Evolutionary conservation across 75 land plant species (phyloP), one percentile per base, ranked within the genome.

Genomic region (Adiantum capillusveneris): DNA sequence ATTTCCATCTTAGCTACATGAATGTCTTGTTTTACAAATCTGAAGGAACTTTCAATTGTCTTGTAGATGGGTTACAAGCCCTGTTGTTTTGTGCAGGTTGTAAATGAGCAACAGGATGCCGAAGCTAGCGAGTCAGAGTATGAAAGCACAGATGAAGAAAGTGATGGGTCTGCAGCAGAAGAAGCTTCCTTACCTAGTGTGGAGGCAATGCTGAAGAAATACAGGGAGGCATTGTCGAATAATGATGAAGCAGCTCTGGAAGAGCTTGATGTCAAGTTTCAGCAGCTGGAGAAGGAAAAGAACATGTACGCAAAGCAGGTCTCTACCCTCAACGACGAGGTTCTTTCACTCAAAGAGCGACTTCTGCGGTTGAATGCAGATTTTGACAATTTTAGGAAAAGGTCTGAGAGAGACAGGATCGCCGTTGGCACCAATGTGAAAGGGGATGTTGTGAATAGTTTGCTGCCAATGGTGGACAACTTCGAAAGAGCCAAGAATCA

Each of bases 351-450:
- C 18, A 95, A 83, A 75, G 92, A 87, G 24, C 79, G 74, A 39
- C 75, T 63, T 60, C 81, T 90, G 7, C 88, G 93, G 11, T 65
- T 95, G 26, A 85, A 87, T 64, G 99, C 97, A 42, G 97, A 95
- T 67, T 90, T 95, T 77, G 99, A 95, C 53, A 95, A 90, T 66
- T 87, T 77, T 50, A 78, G 99, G 61, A 95, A 95, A 67, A 68
- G 85, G 55, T 61, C 81, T 17, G 88, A 85, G 42, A 84, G 84
- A 59, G 99, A 95, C 46, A 72, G 74, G 31, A 60, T 70, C 2
- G 65, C 63, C 0, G 46, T 81, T 44, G 65, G 78, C 57, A 60
- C 63, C 43, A 77, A 84, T 65, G 79, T 80, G 46, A 76, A 80
- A 68, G 79, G 84, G 42, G 97, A 90, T 56, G 84, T 95, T 11